These are phyloP conservation scores for Salvia hispanica DNA, from an alignment of 257 asterid species.

Conservation along the genomic window DNA sequence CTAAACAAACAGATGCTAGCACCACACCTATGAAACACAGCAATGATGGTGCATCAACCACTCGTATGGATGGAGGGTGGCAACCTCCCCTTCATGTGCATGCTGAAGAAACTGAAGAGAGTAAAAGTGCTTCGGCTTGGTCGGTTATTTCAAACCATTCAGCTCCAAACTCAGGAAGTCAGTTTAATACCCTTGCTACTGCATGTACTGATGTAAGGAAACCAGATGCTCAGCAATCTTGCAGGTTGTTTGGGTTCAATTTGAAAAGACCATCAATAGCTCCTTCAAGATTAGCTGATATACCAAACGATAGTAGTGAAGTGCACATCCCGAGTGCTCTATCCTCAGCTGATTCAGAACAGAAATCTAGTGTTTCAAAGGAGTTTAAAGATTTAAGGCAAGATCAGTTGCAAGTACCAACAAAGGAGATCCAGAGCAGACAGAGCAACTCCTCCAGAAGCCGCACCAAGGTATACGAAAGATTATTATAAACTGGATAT, in stretches of 20 bases:
- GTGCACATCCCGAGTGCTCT: slow-evolving; percentile 35
- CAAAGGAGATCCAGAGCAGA: slow-evolving; percentile 65
- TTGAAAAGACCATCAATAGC: slow-evolving; percentile 56
- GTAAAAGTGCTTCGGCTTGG: slow-evolving; percentile 61
- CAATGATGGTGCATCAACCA: slow-evolving; percentile 24
- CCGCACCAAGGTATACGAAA: slow-evolving; percentile 79
- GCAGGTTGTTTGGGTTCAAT: slow-evolving; percentile 84
- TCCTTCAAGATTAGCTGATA: slow-evolving; percentile 36
- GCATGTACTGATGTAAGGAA: slow-evolving; percentile 46
- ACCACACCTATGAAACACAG: slow-evolving; percentile 26
- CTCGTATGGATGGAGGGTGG: slow-evolving; percentile 29
- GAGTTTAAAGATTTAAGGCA: slow-evolving; percentile 50
- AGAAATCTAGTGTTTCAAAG: slow-evolving; percentile 61
- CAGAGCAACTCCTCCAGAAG: slow-evolving; percentile 68
- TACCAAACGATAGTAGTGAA: slow-evolving; percentile 37
- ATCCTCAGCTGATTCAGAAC: slow-evolving; percentile 66
- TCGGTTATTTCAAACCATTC: slow-evolving; percentile 49
- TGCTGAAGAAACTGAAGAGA: slow-evolving; percentile 58
- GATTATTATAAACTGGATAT: background rate
- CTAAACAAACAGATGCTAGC: slow-evolving; percentile 32
- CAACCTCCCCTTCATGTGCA: slow-evolving; percentile 37
- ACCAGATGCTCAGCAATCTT: slow-evolving; percentile 46
- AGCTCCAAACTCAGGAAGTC: slow-evolving; percentile 36
- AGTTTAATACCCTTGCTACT: slow-evolving; percentile 37
- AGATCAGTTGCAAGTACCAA: slow-evolving; percentile 43